phyloP scores from a whole-genome alignment of 257 asterid species.

The Solanum rostratum region DNA sequence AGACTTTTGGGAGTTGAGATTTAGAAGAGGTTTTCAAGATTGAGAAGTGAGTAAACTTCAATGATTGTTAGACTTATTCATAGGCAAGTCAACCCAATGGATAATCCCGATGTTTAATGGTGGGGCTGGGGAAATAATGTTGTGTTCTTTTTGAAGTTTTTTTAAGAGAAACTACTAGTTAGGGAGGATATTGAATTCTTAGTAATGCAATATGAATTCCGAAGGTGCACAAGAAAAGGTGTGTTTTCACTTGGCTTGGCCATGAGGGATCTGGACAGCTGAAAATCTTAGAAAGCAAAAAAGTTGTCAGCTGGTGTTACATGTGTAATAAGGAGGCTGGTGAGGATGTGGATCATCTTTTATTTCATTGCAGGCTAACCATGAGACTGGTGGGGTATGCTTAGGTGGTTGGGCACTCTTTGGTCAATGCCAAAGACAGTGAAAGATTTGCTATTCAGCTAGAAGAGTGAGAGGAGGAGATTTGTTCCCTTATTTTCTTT shows the following conservation, averaged over 20 bases:
- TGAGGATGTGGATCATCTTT: neutral
- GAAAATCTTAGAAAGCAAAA: neutral
- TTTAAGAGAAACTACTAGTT: neutral
- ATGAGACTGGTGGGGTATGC: neutral
- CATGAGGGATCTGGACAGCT: neutral
- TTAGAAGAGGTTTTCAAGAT: neutral
- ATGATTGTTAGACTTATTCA: neutral
- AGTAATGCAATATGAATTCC: neutral
- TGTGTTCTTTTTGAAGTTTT: neutral
- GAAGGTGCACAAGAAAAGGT: neutral
- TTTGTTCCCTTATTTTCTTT: neutral
- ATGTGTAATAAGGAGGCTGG: neutral
- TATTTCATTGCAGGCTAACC: neutral
- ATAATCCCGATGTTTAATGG: neutral
- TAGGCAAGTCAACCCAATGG: neutral
- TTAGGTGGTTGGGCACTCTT: neutral
- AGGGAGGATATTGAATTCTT: neutral
- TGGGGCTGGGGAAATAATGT: neutral
- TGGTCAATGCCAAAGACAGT: neutral
- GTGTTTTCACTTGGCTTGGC: neutral
- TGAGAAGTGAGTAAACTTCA: neutral
- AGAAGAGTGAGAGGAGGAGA: neutral
- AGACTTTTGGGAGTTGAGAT: neutral
- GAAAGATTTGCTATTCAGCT: neutral
- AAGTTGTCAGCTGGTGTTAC: neutral